Base-by-base conservation (phyloP, 2,329 filamentous ascomycete species). In the Aspergillus flavus region DNA sequence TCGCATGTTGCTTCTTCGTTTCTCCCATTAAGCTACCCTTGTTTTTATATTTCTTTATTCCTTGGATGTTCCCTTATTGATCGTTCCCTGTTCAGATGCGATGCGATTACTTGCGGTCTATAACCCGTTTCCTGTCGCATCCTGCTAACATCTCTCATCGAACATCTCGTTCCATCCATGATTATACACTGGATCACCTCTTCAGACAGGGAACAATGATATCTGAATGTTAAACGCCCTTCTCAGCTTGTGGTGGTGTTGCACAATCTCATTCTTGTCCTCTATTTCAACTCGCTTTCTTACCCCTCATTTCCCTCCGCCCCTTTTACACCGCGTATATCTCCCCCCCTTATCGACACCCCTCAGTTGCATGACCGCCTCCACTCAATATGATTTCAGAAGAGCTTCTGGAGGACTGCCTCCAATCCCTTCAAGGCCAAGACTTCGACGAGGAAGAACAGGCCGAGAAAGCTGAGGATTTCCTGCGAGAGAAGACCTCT, bases 361-460 rank as follows among this genome's bases (percentile, higher is more conserved):
- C 34, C 56, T 50, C 45, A 54, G 45, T 54, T 55, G 39, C 36
- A 50, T 59, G 41, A 39, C 43, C 52, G 58, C 32, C 60, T 57
- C 56, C 39, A 46, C 62, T 57, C 79, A 85, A 66, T 76, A 97
- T 98, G 94, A 89, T 97, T 66, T 92, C 94, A 72, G 94, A 98
- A 84, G 89, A 94, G 71, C 89, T 94, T 61, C 96, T 96, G 83
- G 93, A 97, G 72, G 87, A 95, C 73, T 97, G 93, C 78, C 87
- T 96, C 76, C 92, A 93, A 58, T 87, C 97, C 75, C 86, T 99
- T 68, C 89, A 95, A 81, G 90, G 97, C 80, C 82, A 88, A 63
- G 84, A 85, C 61, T 84, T 97, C 65, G 92, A 96, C 72, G 95
- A 98, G 67, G 95, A 99, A 80, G 94, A 97, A 75, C 96, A 95